These are phyloP conservation scores for Heterobasidion irregulare DNA, from an alignment of 1,284 basidiomycete species.

Conservation along the genomic window DNA sequence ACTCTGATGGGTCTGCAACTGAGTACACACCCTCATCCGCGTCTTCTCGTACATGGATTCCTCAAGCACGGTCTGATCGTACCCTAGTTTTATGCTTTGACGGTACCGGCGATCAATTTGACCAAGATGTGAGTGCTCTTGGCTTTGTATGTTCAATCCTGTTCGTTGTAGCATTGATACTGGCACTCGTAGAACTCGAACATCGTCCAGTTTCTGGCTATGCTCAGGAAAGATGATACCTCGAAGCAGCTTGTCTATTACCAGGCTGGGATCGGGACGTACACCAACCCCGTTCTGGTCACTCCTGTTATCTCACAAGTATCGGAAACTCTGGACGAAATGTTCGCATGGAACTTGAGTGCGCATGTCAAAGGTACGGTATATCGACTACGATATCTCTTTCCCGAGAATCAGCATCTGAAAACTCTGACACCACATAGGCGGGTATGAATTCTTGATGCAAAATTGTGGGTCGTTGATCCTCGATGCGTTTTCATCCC, in stretches of 20 bases:
- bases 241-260: slow-evolving; percentile 53
- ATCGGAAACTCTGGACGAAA: slow-evolving; percentile 37
- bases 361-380: slow-evolving; percentile 43
- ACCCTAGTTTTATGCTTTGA: slow-evolving; percentile 52
- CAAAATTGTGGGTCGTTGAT: slow-evolving; percentile 38
- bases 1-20: background rate
- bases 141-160: background rate
- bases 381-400: slow-evolving; percentile 6
- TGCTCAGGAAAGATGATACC: slow-evolving; percentile 44
- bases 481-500: background rate
- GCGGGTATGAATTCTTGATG: slow-evolving; percentile 58
- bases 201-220: slow-evolving; percentile 37
- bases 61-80: slow-evolving; percentile 12
- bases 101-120: slow-evolving; percentile 50
- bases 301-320: slow-evolving; percentile 29
- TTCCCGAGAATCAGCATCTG: background rate
- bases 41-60: background rate
- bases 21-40: background rate
- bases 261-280: slow-evolving; percentile 52
- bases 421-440: slow-evolving; percentile 16
- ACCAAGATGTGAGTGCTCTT: slow-evolving; percentile 33
- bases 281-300: slow-evolving; percentile 37
- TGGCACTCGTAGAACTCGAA: slow-evolving; percentile 31
- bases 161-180: background rate
- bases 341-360: slow-evolving; percentile 44